Base-by-base conservation (phyloP, 2,329 filamentous ascomycete species). In the Apiospora phragmitis region DNA sequence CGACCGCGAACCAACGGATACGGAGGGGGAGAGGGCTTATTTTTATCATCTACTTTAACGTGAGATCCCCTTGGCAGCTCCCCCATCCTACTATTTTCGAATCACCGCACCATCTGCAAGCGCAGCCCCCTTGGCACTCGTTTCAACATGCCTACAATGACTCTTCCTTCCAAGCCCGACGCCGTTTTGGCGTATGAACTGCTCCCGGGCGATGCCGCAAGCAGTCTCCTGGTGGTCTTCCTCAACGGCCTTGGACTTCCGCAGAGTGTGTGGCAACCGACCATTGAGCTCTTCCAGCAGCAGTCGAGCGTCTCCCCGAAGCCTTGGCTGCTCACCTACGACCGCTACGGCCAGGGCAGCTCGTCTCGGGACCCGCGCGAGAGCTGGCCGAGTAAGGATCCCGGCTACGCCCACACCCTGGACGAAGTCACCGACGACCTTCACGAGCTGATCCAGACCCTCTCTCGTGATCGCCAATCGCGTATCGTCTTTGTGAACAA, bases 301-400 rank as follows among this genome's bases (percentile, higher is more conserved):
- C 16, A 24, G 12, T n/a, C 42, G 24, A 41, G 21, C 21, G 45
- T 55, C 12, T 51, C 35, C 2, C 14, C 32, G 14, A 35, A n/a
- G 26, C 32, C 67, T 12, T 67, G 55, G 41, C 1, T 66, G n/a
- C 62, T 66, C 12, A 41, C 83, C 59, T 90, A 90, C 72, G 88
- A 90, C 76, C 86, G 88, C 49, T 89, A 85, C 73, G 88, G 88
- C 11, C 88, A 90, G 76, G 88, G 87, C 12, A 77, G 78, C n/a
- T 80, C 80, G 74, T 84, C 76, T 82, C 84, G 29, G 5, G 51
- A 59, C 14, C 51, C 51, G 26, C 71, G 76, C 14, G 78, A 79
- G 69, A 73, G 87, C n/a, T 74, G 70, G 74, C 69, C 74, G 2
- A 71, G 68, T 65, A 77, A 75, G 41, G 76, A 78, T 4, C 87